Evolutionary conservation across 805 yeast genomes (phyloP).

Genomic region (Cyberlindnera meyerae): DNA sequence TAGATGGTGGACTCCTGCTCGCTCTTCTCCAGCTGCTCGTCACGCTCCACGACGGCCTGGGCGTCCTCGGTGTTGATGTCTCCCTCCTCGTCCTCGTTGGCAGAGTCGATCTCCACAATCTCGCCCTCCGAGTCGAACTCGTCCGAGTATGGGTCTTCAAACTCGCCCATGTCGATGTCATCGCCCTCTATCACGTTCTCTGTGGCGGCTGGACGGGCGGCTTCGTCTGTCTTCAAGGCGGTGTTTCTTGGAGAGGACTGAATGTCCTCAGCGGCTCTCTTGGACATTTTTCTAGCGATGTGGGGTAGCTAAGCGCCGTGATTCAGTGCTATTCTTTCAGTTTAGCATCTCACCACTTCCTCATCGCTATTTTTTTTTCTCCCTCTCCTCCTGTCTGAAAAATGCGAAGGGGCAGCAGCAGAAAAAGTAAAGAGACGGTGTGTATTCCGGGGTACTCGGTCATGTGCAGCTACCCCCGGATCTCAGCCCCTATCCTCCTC

Average conservation of each 20-base stretch:
- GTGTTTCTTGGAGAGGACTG: slow-evolving; percentile 19
- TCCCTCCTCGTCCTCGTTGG: slow-evolving; percentile 31
- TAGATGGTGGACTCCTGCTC: slow-evolving; percentile 49
- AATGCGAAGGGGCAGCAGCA: too few relatives aligned
- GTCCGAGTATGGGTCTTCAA: slow-evolving; percentile 86
- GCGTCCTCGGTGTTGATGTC: slow-evolving; percentile 29
- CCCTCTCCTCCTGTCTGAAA: too few relatives aligned
- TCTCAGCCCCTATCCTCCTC: too few relatives aligned
- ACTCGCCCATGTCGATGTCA: slow-evolving; percentile 71
- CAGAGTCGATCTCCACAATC: slow-evolving; percentile 71
- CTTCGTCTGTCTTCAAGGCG: slow-evolving; percentile 17
- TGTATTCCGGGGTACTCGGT: too few relatives aligned
- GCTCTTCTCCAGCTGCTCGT: slow-evolving; percentile 34
- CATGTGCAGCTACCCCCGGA: too few relatives aligned
- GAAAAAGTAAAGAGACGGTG: too few relatives aligned
- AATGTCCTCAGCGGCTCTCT: slow-evolving; percentile 24
- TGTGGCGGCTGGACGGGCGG: slow-evolving; percentile 18
- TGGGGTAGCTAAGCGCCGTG: too few relatives aligned
- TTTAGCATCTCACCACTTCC: too few relatives aligned
- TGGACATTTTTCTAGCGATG: slow-evolving; percentile 23
- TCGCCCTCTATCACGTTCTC: slow-evolving; percentile 30
- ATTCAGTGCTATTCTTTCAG: too few relatives aligned
- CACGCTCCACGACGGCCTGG: slow-evolving; percentile 32
- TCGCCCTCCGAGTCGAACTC: slow-evolving; percentile 91
- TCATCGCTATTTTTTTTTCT: too few relatives aligned